These are phyloP conservation scores for Phytopythium helicoides DNA, from an alignment of 352 stramenopile species.

Conservation along the genomic window DNA sequence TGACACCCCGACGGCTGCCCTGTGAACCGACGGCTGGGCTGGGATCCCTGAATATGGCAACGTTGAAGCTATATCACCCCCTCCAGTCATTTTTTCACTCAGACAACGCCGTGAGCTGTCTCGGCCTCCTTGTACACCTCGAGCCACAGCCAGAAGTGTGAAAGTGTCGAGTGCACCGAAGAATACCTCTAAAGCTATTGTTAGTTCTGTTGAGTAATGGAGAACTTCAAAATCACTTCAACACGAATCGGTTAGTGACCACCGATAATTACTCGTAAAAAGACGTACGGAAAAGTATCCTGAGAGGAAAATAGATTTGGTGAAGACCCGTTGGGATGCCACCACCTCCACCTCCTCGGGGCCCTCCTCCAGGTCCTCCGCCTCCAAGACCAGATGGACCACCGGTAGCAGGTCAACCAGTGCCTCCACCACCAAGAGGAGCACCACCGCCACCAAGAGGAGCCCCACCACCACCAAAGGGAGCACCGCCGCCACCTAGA, in stretches of 20 bases:
- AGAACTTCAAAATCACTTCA: too few species aligned
- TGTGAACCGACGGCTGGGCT: background rate
- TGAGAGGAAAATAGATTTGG: too few species aligned
- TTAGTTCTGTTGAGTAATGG: too few species aligned
- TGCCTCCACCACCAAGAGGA: constrained; percentile 8
- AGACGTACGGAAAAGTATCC: too few species aligned
- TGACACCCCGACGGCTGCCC: background rate
- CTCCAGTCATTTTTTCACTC: too few species aligned
- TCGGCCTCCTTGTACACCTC: too few species aligned
- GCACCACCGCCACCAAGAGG: constrained; percentile 14
- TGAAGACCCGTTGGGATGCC: constrained; percentile 7
- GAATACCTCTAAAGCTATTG: too few species aligned
- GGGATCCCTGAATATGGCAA: constrained; percentile 11
- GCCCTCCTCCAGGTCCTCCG: constrained; percentile 6
- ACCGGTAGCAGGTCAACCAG: background rate
- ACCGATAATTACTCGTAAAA: too few species aligned
- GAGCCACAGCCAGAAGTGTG: too few species aligned
- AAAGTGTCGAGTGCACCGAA: too few species aligned
- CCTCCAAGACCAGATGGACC: constrained; percentile 22
- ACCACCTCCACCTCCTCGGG: constrained; percentile 5
- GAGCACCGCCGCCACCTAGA: constrained; percentile 6
- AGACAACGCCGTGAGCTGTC: too few species aligned
- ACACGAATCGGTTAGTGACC: too few species aligned
- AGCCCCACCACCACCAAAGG: constrained; percentile 6
- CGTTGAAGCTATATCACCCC: background rate